Evolutionary conservation across 768 basidiomycete species (phyloP), one percentile per base, ranked within the genome.

Genomic region (Boletus sp.): DNA sequence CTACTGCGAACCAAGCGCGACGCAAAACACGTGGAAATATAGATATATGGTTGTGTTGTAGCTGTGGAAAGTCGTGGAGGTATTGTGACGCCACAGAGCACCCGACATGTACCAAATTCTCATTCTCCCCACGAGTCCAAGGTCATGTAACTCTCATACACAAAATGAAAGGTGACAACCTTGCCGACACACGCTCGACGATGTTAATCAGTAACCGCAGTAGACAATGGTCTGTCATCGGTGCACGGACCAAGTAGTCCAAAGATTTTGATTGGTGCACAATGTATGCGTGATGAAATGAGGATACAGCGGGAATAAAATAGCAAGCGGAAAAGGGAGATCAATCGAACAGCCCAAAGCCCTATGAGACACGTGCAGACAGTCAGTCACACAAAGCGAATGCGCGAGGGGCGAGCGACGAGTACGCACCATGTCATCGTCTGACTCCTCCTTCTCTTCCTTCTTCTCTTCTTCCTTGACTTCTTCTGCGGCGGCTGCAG

Each of bases 301-400:
- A 50, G 44, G 57, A 61, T 59, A 67, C 66, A 55, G 32, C 45
- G 49, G 39, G 17, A 73, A 73, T 70, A 70, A 64, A 54, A 65
- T 72, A 68, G 39, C 52, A 55, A 49, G 37, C 36, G 37, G 39
- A 7, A 33, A 37, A 67, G 54, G 65, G 59, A 67, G 65, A 76
- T 82, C 81, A 94, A 78, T 95, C 92, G 87, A 96, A 96, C 61
- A 96, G 84, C 79, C 94, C 92, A 83, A 96, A 94, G 81, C 94
- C 94, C 94, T 92, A 61, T 9, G 41, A n/a, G 18, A 7, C n/a
- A 33, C 12, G 51, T 32, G 18, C 33, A 40, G 36, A 18, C 15
- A 5, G 36, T 56, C 35, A 64, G 50, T 11, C 47, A 24, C 30
- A 28, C 12, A 15, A 17, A 33, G 33, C 12, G 40, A n/a, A 29